These are phyloP conservation scores for Hericium rajendrae DNA, from an alignment of 768 basidiomycete species.

Conservation along the genomic window DNA sequence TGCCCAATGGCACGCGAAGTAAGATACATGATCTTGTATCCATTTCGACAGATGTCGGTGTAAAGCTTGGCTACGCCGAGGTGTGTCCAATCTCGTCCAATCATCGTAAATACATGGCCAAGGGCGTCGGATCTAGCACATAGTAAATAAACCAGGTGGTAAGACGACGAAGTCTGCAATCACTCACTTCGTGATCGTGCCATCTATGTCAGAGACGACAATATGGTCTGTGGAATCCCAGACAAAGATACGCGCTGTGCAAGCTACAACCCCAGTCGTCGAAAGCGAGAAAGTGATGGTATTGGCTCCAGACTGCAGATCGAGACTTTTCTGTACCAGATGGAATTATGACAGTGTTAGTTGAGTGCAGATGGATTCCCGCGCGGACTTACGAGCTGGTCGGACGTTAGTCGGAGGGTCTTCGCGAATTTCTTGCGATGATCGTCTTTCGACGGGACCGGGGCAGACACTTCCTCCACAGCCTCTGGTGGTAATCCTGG, in stretches of 20 bases:
- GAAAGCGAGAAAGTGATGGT: constrained; percentile 90
- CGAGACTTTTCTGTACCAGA: constrained; percentile 61
- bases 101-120: constrained; percentile 95
- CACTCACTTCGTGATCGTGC: constrained; percentile 92
- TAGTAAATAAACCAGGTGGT: neutral
- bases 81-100: constrained; percentile 98
- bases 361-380: neutral
- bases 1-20: constrained; percentile 97
- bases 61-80: constrained; percentile 94
- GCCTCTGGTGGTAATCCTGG: neutral
- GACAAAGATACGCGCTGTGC: constrained; percentile 87
- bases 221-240: constrained; percentile 90
- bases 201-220: constrained; percentile 96
- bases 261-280: constrained; percentile 69
- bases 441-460: neutral
- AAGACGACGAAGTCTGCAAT: neutral
- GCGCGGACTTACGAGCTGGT: constrained; percentile 68
- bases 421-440: constrained; percentile 65
- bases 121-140: constrained; percentile 77
- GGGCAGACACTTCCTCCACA: neutral
- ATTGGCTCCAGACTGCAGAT: constrained; percentile 82
- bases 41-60: constrained; percentile 90
- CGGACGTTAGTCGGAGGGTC: constrained; percentile 85
- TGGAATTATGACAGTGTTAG: neutral
- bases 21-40: constrained; percentile 96